Evolutionary conservation across 768 basidiomycete species (phyloP), one percentile per base, ranked within the genome.

Genomic region (Pleurotus tuber-regium): DNA sequence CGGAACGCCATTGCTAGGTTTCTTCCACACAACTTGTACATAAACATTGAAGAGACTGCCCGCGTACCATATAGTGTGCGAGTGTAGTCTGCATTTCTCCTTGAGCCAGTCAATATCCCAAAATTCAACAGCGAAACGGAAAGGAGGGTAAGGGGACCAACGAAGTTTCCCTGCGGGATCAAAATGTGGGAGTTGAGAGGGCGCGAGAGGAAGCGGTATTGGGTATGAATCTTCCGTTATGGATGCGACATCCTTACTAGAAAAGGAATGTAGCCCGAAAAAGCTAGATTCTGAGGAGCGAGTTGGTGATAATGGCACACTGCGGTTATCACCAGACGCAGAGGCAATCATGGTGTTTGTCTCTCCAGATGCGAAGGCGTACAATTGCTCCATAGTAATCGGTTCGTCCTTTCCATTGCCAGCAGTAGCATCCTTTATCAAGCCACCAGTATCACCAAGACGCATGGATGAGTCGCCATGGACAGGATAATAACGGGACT

Each of bases 31-130:
- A 39, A 93, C 77, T 64, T 96, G 92, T 36, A 94, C 85, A 60
- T 95, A 96, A 1, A 92, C 83, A 56, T 92, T 92, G 74, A 85
- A 94, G 60, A 90, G 71, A 59, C 82, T 91, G 7, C 94, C 94
- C 2, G 88, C 92, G 63, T 93, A 90, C 82, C 90, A 94, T 48
- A 95, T 77, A 2, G 93, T 97, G 50, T 84, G 82, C 6, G 89
- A 91, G 65, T 95, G 84, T 44, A 90, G 66, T 12, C 92, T 76
- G 44, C 83, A 82, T 69, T 94, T 96, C 70, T 96, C 93, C 52
- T 84, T 86, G 31, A 97, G 75, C 28, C 75, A 69, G 54, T 89
- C 86, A 16, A 92, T 77, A 60, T 88, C 87, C 87, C 89, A 95
- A 63, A 96, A 96, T 66, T 96, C 93, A 46, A 92, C 89, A 7